phyloP scores from a whole-genome alignment of 768 basidiomycete species.

The Cyclocybe cylindracea region DNA sequence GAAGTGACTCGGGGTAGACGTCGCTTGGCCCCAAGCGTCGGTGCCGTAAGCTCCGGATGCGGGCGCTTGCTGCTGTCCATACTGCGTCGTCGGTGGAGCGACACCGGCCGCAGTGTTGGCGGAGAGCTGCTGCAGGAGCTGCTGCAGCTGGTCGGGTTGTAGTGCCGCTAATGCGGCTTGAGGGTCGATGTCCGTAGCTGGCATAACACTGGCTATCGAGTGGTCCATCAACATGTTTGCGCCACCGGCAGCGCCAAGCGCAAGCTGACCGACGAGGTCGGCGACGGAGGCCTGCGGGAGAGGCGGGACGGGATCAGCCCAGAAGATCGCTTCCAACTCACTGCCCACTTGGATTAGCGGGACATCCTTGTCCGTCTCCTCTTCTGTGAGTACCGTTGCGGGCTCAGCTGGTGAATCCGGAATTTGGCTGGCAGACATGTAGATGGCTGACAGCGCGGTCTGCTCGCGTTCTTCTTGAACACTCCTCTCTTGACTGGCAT shows the following conservation, averaged over 20 bases:
- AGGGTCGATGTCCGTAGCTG: slow-evolving; percentile 14
- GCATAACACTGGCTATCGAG: slow-evolving; percentile 35
- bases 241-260: slow-evolving; percentile 27
- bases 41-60: slow-evolving; percentile 11
- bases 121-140: slow-evolving; percentile 49
- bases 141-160: slow-evolving; percentile 64
- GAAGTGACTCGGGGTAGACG: slow-evolving; percentile 35
- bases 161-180: slow-evolving; percentile 34
- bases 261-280: slow-evolving; percentile 69
- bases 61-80: slow-evolving; percentile 21
- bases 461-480: slow-evolving; percentile 80
- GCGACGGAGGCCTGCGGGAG: slow-evolving; percentile 54
- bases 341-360: slow-evolving; percentile 69
- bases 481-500: slow-evolving; percentile 65
- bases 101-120: neutral
- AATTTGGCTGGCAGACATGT: slow-evolving; percentile 69
- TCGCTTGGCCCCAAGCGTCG: slow-evolving; percentile 32
- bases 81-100: slow-evolving; percentile 22
- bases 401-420: slow-evolving; percentile 81
- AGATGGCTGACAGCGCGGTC: slow-evolving; percentile 73
- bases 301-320: slow-evolving; percentile 43
- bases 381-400: slow-evolving; percentile 57
- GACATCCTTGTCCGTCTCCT: slow-evolving; percentile 65
- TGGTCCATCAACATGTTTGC: slow-evolving; percentile 29
- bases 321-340: slow-evolving; percentile 65